Evolutionary conservation across 441 rosid species (phyloP).

Genomic region (Syzygium malaccense): DNA sequence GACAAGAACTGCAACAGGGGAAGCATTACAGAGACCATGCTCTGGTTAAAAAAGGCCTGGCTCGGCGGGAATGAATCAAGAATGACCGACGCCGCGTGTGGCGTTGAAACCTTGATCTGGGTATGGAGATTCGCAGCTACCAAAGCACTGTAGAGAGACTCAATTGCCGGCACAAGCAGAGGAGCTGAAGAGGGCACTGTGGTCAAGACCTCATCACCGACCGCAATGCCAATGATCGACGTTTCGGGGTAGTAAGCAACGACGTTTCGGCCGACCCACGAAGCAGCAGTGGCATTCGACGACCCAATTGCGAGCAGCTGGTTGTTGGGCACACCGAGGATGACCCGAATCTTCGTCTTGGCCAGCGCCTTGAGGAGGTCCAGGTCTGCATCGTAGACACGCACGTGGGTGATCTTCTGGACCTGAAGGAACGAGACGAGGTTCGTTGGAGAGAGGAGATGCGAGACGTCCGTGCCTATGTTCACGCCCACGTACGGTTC

Average conservation of each 20-base stretch:
- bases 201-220: slow-evolving; percentile 89
- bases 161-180: slow-evolving; percentile 71
- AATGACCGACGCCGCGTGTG: slow-evolving; percentile 77
- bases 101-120: slow-evolving; percentile 83
- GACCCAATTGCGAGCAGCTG: slow-evolving; percentile 95
- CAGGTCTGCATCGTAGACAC: slow-evolving; percentile 77
- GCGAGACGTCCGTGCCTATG: slow-evolving; percentile 74
- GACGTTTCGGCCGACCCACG: slow-evolving; percentile 79
- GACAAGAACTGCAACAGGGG: slow-evolving; percentile 83
- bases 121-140: slow-evolving; percentile 86
- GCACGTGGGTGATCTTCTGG: slow-evolving; percentile 69
- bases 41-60: slow-evolving; percentile 91
- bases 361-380: slow-evolving; percentile 73
- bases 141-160: slow-evolving; percentile 79
- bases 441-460: slow-evolving; percentile 35
- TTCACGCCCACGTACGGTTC: slow-evolving; percentile 84
- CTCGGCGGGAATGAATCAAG: slow-evolving; percentile 91
- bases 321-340: slow-evolving; percentile 86
- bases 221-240: slow-evolving; percentile 60
- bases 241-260: slow-evolving; percentile 80
- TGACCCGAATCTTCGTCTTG: slow-evolving; percentile 84
- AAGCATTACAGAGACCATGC: slow-evolving; percentile 56
- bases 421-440: slow-evolving; percentile 65
- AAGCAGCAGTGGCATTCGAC: slow-evolving; percentile 77
- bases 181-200: slow-evolving; percentile 82